Evolutionary conservation across 352 stramenopile species (phyloP), one percentile per base, ranked within the genome.

Genomic region (Phytophthora meadii): DNA sequence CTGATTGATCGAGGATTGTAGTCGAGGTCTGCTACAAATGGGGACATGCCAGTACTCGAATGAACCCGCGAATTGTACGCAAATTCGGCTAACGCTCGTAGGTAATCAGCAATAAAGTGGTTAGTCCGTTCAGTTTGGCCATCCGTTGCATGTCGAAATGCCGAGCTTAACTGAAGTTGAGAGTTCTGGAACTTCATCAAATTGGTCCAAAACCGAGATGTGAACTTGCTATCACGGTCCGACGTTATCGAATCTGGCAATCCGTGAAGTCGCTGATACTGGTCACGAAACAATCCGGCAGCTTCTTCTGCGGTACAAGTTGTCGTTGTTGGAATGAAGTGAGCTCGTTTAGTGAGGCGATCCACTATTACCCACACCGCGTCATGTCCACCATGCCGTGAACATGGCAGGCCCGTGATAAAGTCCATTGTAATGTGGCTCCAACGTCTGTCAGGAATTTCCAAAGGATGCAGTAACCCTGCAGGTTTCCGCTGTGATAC

Each of bases 391-490:
- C 44, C 34, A 0, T 41, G 15, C 0, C n/a, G 30, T 14, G 61
- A 54, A 1, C 24, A 36, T 0, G 34, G 60, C 4, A 61, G 25
- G 4, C 7, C 45, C 1, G 39, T 53, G n/a, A 69, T 44, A n/a
- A 64, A 69, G 5, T 64, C 54, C 19, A 65, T 54, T 2, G 41
- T 59, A 12, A 63, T 63, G 24, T 69, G 44, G 11, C n/a, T 42
- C 39, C 46, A 64, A 12, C 46, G 36, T 15, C 22, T 2, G 3
- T 42, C 37, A 9, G 39, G 54, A 22, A 69, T 54, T 1, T 69
- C 61, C 3, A 69, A 25, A 15, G 54, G 61, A 11, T 65, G 47
- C 4, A 59, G 28, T 3, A 53, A 46, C 5, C 22, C 61, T 7
- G 11, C 36, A 3, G 30, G 24, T 27, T 69, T 65, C 4, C 24